Percentiles rank a stretch among this genome's conserved stretches.
Conservation (phyloP, 176 grass and related monocot genomes). For the Hordeum marinum region DNA sequence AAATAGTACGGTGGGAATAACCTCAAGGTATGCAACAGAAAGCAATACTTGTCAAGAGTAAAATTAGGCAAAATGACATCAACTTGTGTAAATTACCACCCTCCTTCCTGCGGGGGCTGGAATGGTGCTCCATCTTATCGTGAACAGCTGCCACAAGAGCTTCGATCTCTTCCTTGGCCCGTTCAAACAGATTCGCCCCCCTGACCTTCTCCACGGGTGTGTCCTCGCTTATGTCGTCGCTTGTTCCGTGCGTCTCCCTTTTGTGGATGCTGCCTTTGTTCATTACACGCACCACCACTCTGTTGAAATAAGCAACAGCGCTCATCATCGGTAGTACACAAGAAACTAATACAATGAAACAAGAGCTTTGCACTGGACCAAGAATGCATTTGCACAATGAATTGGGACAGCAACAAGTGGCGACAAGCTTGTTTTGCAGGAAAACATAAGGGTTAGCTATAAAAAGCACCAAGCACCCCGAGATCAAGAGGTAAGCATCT, state of each 20-base stretch:
- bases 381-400: neutral
- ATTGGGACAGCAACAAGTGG: neutral
- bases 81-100: slow-evolving; percentile 27
- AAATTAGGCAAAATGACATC: neutral
- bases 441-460: neutral
- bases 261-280: slow-evolving; percentile 36
- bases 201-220: slow-evolving; percentile 51
- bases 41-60: neutral
- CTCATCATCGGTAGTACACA: neutral
- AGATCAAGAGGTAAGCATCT: neutral
- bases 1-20: neutral
- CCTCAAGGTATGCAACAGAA: neutral
- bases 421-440: neutral
- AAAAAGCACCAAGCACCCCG: neutral
- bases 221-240: slow-evolving; percentile 37
- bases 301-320: neutral
- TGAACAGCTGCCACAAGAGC: slow-evolving; percentile 47
- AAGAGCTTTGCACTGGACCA: neutral
- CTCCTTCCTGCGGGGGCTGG: slow-evolving; percentile 27
- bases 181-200: slow-evolving; percentile 60
- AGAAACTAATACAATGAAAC: neutral
- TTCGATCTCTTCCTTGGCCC: slow-evolving; percentile 79
- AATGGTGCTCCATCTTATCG: slow-evolving; percentile 46
- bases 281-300: neutral
- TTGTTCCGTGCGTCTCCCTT: slow-evolving; percentile 72